phyloP scores from a whole-genome alignment of 2,329 filamentous ascomycete genomes.

The Ceratocystis lukuohia region DNA sequence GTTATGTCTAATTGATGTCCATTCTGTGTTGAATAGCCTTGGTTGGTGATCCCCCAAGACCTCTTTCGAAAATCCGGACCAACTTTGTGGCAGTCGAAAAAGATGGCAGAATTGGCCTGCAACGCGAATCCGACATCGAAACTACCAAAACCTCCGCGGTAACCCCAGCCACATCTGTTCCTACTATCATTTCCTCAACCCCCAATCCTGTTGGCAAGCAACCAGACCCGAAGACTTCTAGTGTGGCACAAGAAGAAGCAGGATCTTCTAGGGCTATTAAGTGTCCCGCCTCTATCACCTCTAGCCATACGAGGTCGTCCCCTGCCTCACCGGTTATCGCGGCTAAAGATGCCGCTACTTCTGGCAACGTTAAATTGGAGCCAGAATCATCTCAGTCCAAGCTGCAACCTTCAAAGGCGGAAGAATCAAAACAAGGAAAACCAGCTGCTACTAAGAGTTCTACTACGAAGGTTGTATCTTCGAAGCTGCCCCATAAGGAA shows the following conservation, averaged over 20 bases:
- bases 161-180: conserved; percentile 19
- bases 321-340: background rate
- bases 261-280: background rate
- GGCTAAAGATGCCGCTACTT: background rate
- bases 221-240: background rate
- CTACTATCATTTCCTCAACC: background rate
- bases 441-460: background rate
- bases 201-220: background rate
- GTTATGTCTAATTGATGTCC: conserved; percentile 16
- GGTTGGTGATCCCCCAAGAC: conserved; percentile 40
- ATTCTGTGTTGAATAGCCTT: background rate
- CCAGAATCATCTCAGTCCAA: background rate
- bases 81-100: conserved; percentile 63
- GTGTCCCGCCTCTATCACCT: background rate
- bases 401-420: background rate
- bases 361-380: background rate
- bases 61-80: conserved; percentile 60
- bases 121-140: conserved; percentile 32
- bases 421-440: background rate
- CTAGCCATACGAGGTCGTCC: background rate
- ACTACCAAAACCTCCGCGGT: conserved; percentile 23
- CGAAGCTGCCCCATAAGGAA: background rate
- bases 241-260: background rate
- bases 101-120: conserved; percentile 43
- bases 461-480: background rate